Evolutionary conservation across 2,329 filamentous ascomycete genomes (phyloP), one percentile per base, ranked within the genome.

Genomic region (Alternaria brassicicola): DNA sequence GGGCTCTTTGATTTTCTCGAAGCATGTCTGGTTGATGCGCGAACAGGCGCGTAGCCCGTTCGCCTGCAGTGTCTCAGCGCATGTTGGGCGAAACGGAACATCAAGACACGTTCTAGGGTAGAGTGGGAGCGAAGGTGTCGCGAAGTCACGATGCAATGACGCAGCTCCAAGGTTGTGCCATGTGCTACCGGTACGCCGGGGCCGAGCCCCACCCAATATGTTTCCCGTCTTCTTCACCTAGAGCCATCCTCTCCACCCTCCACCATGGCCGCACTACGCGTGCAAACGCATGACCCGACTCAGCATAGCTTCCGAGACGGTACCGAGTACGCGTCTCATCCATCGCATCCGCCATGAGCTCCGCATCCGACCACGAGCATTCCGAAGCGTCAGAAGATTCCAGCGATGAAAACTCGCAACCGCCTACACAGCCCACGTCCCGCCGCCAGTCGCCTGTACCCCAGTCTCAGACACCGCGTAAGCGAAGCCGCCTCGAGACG

Each of bases 1-100:
- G 35, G 9, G 38, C 39, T 26, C 21, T 26, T 35, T 52, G 49
- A 31, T 12, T 33, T 55, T 26, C 53, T 62, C 13, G 71, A 74
- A 42, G 65, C 69, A 52, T 59, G 48, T 64, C 68, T 67, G 10
- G 54, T 9, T 6, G 21, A 33, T 25, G 36, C 43, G 43, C 50
- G 50, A 42, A 57, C 28, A 57, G 59, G 55, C 13, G n/a, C 35
- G 25, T 38, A 21, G 42, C 62, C 53, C 46, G 56, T 41, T 57
- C 59, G 66, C 55, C 47, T 65, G 51, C 55, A 64, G 25, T 55
- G 50, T 56, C 51, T 72, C 67, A 76, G 63, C 64, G 65, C 76
- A 78, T 74, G 64, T 54, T 57, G 63, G 28, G 57, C 39, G 36
- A 69, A 48, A 57, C 68, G 69, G 31, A 72, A 75, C 76, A 78